Conservation (phyloP, 2,329 filamentous ascomycete genomes). For the Apiospora saccharicola region DNA sequence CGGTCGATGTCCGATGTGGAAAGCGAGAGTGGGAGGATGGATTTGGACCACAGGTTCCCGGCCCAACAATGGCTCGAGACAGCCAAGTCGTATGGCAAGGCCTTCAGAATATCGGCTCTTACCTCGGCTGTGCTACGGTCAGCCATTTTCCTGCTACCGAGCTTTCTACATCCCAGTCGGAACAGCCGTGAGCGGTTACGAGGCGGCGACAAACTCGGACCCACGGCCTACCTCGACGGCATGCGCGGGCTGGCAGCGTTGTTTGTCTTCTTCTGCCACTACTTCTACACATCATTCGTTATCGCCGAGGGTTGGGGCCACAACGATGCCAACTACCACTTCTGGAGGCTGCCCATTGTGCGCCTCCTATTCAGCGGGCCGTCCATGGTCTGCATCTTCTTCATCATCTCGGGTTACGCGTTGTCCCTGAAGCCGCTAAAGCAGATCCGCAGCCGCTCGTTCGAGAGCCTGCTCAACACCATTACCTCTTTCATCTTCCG, state of each 20-base stretch:
- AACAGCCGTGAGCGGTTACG: conserved; percentile 50
- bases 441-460: conserved; percentile 48
- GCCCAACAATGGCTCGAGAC: conserved; percentile 43
- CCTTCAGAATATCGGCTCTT: conserved; percentile 45
- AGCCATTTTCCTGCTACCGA: conserved; percentile 58
- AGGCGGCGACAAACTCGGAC: conserved; percentile 49
- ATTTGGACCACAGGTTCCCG: conserved; percentile 46
- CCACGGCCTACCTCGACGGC: conserved; percentile 65
- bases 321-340: conserved; percentile 51
- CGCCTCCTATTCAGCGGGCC: conserved; percentile 63
- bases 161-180: conserved; percentile 55
- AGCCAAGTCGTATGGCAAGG: conserved; percentile 38
- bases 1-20: conserved; percentile 52
- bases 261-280: conserved; percentile 65
- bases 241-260: conserved; percentile 64
- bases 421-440: conserved; percentile 62
- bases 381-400: conserved; percentile 67
- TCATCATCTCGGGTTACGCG: conserved; percentile 68
- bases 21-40: conserved; percentile 48
- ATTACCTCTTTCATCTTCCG: conserved; percentile 61
- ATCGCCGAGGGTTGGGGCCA: conserved; percentile 60
- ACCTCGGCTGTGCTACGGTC: conserved; percentile 47
- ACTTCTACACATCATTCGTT: conserved; percentile 59
- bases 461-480: conserved; percentile 50
- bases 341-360: conserved; percentile 61